Percentiles rank a stretch among this genome's conserved stretches.
Evolutionary conservation across 2,329 filamentous ascomycete genomes (phyloP).

Genomic region (Macroventuria anomochaeta): DNA sequence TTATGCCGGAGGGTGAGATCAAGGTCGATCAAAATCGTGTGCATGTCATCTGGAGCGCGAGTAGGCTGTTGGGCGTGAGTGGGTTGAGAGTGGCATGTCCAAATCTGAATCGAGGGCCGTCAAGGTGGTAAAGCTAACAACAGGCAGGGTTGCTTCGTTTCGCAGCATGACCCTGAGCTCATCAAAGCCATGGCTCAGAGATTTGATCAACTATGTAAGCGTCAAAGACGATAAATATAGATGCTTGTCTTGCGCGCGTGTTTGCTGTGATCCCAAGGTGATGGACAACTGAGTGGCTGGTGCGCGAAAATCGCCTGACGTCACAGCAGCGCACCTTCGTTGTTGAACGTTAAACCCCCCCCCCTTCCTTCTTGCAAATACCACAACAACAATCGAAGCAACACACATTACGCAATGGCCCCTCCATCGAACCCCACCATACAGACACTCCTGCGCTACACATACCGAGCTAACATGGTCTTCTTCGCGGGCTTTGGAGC

Average conservation of each 20-base stretch:
- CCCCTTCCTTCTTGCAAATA: neutral
- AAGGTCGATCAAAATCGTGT: constrained; percentile 42
- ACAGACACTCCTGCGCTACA: constrained; percentile 21
- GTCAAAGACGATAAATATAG: neutral
- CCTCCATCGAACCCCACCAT: constrained; percentile 8
- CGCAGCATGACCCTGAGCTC: constrained; percentile 39
- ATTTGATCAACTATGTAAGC: neutral
- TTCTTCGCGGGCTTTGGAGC: constrained; percentile 25
- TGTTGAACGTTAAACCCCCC: no score
- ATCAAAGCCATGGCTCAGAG: constrained; percentile 24
- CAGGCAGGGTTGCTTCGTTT: constrained; percentile 38
- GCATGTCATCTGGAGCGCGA: constrained; percentile 42
- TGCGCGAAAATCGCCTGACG: neutral
- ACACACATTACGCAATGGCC: constrained; percentile 3
- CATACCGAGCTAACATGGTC: constrained; percentile 23
- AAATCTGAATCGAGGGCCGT: neutral
- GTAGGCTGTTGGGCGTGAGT: constrained; percentile 39
- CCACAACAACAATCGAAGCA: neutral
- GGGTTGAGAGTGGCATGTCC: constrained; percentile 37
- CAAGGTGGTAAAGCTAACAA: neutral
- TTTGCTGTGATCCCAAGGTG: no score
- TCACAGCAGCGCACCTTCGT: neutral
- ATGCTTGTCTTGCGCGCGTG: neutral
- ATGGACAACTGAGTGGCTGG: no score
- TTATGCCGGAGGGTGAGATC: constrained; percentile 36